Conservation (phyloP, 1,139 yeast genomes). For the Oligophagozyma castellii region DNA sequence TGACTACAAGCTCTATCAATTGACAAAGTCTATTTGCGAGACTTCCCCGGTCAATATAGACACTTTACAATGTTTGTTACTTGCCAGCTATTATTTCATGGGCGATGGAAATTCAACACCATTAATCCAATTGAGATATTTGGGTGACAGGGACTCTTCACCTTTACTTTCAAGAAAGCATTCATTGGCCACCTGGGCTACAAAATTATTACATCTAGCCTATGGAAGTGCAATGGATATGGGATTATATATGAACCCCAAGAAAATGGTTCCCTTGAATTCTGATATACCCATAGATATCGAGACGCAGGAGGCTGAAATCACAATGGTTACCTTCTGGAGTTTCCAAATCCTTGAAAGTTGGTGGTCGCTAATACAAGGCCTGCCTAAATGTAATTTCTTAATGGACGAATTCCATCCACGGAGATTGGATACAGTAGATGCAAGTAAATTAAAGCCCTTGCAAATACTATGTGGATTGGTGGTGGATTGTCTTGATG, state of each 20-base stretch:
- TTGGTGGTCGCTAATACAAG: slow-evolving; percentile 21
- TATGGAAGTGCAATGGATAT: slow-evolving; percentile 11
- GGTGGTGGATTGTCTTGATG: slow-evolving; percentile 13
- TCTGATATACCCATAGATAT: neutral
- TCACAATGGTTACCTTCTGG: slow-evolving; percentile 15
- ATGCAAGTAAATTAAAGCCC: slow-evolving; percentile 13
- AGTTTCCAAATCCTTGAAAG: slow-evolving; percentile 19
- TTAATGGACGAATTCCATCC: slow-evolving; percentile 21
- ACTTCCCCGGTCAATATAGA: slow-evolving; percentile 9
- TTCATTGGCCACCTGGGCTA: slow-evolving; percentile 5
- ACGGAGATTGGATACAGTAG: slow-evolving; percentile 8
- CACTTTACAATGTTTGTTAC: slow-evolving; percentile 13
- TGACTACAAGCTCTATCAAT: slow-evolving; percentile 15
- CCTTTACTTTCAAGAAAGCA: slow-evolving; percentile 1
- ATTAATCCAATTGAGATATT: neutral
- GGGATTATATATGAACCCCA: slow-evolving; percentile 18
- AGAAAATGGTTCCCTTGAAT: slow-evolving; percentile 10
- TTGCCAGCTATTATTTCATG: slow-evolving; percentile 20
- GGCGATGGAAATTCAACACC: slow-evolving; percentile 4
- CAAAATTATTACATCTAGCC: slow-evolving; percentile 13
- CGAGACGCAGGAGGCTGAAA: slow-evolving; percentile 3
- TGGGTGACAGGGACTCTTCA: neutral
- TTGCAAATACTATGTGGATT: slow-evolving; percentile 14
- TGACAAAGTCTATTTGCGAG: slow-evolving; percentile 14
- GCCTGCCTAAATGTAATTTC: slow-evolving; percentile 20